phyloP scores from a whole-genome alignment of 2,329 filamentous ascomycete genomes.

The Amauroascus niger region DNA sequence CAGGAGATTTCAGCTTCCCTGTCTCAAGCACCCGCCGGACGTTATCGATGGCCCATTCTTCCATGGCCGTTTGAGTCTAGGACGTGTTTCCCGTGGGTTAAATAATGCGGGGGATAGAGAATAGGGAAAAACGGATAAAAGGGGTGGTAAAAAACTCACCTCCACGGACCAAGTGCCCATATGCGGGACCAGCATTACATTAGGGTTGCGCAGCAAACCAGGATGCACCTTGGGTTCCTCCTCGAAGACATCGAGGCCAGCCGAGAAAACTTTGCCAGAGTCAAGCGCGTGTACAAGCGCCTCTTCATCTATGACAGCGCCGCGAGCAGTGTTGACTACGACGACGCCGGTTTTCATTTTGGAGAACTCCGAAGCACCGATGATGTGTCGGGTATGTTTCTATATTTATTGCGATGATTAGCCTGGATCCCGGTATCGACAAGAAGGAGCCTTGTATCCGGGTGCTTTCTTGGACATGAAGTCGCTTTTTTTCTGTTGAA shows the following conservation, averaged over 20 bases:
- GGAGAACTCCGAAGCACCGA: slow-evolving; percentile 59
- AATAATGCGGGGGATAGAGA: too few species aligned
- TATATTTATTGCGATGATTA: slow-evolving; percentile 21
- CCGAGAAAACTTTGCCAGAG: slow-evolving; percentile 58
- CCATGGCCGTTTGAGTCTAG: slow-evolving; percentile 54
- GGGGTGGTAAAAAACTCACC: slow-evolving; percentile 24
- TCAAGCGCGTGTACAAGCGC: slow-evolving; percentile 66
- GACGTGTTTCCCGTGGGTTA: too few species aligned
- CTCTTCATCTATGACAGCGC: slow-evolving; percentile 71
- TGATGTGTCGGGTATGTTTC: slow-evolving; percentile 63
- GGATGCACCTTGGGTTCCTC: slow-evolving; percentile 68
- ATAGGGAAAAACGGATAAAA: too few species aligned
- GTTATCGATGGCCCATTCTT: slow-evolving; percentile 65
- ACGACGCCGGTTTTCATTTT: slow-evolving; percentile 71
- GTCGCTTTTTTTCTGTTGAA: too few species aligned
- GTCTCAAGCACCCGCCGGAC: slow-evolving; percentile 53
- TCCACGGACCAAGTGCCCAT: slow-evolving; percentile 77
- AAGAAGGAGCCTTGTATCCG: neutral
- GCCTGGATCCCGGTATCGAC: neutral
- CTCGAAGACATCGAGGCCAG: slow-evolving; percentile 73
- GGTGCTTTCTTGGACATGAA: too few species aligned
- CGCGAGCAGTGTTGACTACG: slow-evolving; percentile 73
- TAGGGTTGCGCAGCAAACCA: slow-evolving; percentile 58
- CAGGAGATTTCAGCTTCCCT: slow-evolving; percentile 56
- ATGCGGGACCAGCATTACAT: slow-evolving; percentile 68